Evolutionary conservation across 2,329 filamentous ascomycete genomes (phyloP).

Genomic region (Xylaria sp.): DNA sequence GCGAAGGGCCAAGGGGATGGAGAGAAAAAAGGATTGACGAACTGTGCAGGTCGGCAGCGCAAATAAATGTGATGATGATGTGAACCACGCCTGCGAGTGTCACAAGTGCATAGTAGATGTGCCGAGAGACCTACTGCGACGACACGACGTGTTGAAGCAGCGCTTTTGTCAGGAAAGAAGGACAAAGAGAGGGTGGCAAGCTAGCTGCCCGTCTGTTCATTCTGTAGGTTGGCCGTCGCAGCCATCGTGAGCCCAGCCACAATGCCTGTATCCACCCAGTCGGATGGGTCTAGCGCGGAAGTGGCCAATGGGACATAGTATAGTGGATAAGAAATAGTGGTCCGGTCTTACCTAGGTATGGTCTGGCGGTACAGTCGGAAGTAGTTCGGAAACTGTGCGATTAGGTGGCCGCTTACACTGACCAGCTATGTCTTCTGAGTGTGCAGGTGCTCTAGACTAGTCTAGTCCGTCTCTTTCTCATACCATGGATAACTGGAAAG

Average conservation of each 20-base stretch:
- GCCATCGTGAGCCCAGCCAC: slow-evolving; percentile 27
- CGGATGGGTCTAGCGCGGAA: not conserved
- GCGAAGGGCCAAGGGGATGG: slow-evolving; percentile 37
- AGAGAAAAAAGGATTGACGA: slow-evolving; percentile 50
- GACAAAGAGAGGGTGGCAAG: slow-evolving; percentile 37
- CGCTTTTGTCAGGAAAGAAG: slow-evolving; percentile 33
- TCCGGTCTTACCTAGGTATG: not conserved
- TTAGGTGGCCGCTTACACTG: not conserved
- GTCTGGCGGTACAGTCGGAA: slow-evolving; percentile 4
- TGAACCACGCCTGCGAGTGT: slow-evolving; percentile 36
- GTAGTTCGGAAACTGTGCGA: not conserved
- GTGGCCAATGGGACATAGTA: slow-evolving; percentile 2
- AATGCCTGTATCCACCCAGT: slow-evolving; percentile 3
- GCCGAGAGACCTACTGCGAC: slow-evolving; percentile 36
- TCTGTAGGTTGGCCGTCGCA: not conserved
- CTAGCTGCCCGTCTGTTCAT: not conserved
- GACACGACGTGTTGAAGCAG: slow-evolving; percentile 27
- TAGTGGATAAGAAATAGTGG: slow-evolving; percentile 8
- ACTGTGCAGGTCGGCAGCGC: slow-evolving; percentile 45
- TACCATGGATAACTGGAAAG: too few species aligned
- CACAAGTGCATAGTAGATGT: slow-evolving; percentile 42
- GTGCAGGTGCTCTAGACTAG: too few species aligned
- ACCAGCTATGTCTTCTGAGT: not conserved
- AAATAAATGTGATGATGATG: slow-evolving; percentile 17
- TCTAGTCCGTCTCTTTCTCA: too few species aligned